Evolutionary conservation across 2,329 filamentous ascomycete genomes (phyloP).

Genomic region (Stemphylium vesicarium): DNA sequence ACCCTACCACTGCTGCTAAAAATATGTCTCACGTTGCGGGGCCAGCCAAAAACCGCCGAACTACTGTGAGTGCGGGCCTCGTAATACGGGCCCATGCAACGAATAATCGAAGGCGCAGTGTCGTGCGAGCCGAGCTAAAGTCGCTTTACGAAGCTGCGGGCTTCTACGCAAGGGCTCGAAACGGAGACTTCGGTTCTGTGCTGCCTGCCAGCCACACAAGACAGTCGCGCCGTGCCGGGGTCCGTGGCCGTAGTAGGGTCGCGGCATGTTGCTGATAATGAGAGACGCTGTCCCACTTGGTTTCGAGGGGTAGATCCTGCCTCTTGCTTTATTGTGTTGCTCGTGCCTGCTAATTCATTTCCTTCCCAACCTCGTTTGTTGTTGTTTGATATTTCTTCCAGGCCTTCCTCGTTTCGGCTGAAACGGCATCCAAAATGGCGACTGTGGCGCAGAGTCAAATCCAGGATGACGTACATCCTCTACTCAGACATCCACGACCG

Average conservation of each 20-base stretch:
- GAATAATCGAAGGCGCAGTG: constrained; percentile 33
- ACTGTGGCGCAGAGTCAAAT: constrained; percentile 29
- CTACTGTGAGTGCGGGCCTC: constrained; percentile 20
- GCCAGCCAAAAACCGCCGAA: constrained; percentile 12
- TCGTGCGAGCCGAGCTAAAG: constrained; percentile 31
- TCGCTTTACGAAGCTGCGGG: constrained; percentile 20
- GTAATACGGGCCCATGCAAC: constrained; percentile 22
- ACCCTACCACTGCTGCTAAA: constrained; percentile 16
- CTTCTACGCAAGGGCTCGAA: constrained; percentile 29
- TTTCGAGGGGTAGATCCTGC: constrained; percentile 23
- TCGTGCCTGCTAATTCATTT: constrained; percentile 16
- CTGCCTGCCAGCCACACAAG: constrained; percentile 27
- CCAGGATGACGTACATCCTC: constrained; percentile 30
- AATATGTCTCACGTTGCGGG: constrained; percentile 19
- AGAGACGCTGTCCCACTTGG: constrained; percentile 28
- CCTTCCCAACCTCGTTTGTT: constrained; percentile 11
- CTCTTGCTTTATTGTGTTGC: constrained; percentile 26
- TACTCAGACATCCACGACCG: constrained; percentile 33
- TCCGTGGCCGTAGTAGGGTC: constrained; percentile 16
- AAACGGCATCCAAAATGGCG: constrained; percentile 17
- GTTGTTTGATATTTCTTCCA: constrained; percentile 11
- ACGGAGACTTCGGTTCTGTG: constrained; percentile 27
- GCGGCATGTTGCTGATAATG: constrained; percentile 32
- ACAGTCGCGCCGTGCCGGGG: constrained; percentile 28
- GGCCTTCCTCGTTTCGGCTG: constrained; percentile 10